A percentile compares a stretch with the other conserved stretches of the same genome.
Conservation (phyloP, 768 basidiomycete species). For the Calocybe gangraenosa region DNA sequence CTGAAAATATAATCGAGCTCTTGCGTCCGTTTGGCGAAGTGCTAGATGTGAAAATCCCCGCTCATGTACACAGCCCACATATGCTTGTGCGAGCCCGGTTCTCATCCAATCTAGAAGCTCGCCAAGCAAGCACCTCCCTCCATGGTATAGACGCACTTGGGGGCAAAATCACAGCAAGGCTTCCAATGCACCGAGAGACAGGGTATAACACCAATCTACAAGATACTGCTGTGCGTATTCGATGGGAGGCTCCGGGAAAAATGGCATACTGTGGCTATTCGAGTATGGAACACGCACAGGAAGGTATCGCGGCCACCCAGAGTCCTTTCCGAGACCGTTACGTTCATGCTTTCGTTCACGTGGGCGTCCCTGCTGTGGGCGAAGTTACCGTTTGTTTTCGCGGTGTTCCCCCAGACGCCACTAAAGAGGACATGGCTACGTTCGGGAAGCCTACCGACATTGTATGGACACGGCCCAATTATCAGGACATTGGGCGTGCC, state of each 20-base stretch:
- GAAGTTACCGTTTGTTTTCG: conserved; percentile 57
- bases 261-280: conserved; percentile 63
- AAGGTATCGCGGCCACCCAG: conserved; percentile 41
- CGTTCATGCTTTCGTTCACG: conserved; percentile 47
- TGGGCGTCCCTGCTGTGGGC: conserved; percentile 56
- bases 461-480: conserved; percentile 48
- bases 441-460: conserved; percentile 46
- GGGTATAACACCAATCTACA: conserved; percentile 34
- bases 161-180: conserved; percentile 36
- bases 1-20: conserved; percentile 29
- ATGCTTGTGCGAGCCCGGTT: conserved; percentile 44
- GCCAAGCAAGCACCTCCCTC: conserved; percentile 46
- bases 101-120: conserved; percentile 42
- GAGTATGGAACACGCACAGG: conserved; percentile 41
- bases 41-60: conserved; percentile 30
- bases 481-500: conserved; percentile 33
- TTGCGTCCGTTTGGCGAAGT: conserved; percentile 47
- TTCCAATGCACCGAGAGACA: conserved; percentile 38
- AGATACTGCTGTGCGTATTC: conserved; percentile 53
- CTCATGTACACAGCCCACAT: conserved; percentile 12
- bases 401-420: conserved; percentile 44
- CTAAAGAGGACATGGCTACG: conserved; percentile 35
- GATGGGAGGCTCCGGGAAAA: conserved; percentile 55
- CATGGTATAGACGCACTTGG: conserved; percentile 41
- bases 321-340: conserved; percentile 33